phyloP scores from a whole-genome alignment of 306 rosid genomes.

The Carpinus viminea region DNA sequence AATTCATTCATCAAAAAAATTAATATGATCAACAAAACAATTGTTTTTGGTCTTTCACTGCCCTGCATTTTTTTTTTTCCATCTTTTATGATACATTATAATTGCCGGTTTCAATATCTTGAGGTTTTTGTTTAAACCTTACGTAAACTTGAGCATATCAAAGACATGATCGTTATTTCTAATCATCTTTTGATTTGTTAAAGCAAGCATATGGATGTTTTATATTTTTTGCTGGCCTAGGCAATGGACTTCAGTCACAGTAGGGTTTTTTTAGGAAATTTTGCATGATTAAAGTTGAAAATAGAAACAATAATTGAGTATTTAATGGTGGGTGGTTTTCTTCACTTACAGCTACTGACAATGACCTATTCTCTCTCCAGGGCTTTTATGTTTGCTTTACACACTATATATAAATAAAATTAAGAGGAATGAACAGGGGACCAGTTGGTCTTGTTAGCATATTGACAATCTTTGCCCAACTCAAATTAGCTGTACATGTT shows the following conservation, averaged over 20 bases:
- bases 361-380: too few species aligned
- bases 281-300: too few species aligned
- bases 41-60: not conserved
- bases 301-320: too few species aligned
- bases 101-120: not conserved
- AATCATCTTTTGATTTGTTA: not conserved
- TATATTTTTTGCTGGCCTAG: not conserved
- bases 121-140: not conserved
- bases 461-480: too few species aligned
- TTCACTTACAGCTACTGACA: too few species aligned
- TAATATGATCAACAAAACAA: not conserved
- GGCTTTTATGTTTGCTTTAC: too few species aligned
- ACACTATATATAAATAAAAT: too few species aligned
- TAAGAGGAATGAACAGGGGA: too few species aligned
- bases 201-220: not conserved
- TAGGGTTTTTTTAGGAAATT: not conserved
- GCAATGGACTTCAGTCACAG: not conserved
- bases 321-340: too few species aligned
- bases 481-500: too few species aligned
- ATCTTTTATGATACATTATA: not conserved
- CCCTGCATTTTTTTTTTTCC: not conserved
- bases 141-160: not conserved
- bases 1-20: too few species aligned
- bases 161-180: not conserved
- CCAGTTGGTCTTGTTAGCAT: too few species aligned